These are phyloP conservation scores for Dalbergia cultrata DNA, from an alignment of 306 rosid genomes.

Conservation along the genomic window DNA sequence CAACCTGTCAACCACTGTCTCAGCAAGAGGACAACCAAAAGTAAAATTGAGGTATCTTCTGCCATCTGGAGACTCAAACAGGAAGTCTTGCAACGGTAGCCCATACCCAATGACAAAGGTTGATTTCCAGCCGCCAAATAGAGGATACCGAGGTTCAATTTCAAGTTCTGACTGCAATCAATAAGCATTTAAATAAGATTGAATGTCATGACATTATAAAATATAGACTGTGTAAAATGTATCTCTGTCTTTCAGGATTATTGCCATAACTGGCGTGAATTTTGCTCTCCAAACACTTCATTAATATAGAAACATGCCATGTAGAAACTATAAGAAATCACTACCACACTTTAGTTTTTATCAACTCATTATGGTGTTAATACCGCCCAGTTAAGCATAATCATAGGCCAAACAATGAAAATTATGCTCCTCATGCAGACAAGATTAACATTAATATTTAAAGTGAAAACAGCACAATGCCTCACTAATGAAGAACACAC, in stretches of 20 bases:
- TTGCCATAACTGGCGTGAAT: slow-evolving; percentile 7
- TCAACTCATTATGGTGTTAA: slow-evolving; percentile 17
- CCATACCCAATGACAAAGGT: slow-evolving; percentile 92
- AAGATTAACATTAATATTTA: slow-evolving; percentile 21
- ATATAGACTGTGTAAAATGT: slow-evolving; percentile 20
- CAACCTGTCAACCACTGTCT: slow-evolving; percentile 87
- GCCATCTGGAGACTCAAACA: slow-evolving; percentile 91
- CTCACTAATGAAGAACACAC: slow-evolving; percentile 29
- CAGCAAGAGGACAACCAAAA: slow-evolving; percentile 90
- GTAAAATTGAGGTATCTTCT: slow-evolving; percentile 92
- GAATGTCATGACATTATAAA: slow-evolving; percentile 2
- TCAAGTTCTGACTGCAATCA: slow-evolving; percentile 92
- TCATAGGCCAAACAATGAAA: slow-evolving; percentile 25
- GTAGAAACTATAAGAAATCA: slow-evolving; percentile 26
- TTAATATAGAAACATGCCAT: slow-evolving; percentile 18
- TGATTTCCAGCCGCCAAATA: slow-evolving; percentile 99
- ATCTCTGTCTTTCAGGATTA: slow-evolving; percentile 19
- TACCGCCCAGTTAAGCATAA: slow-evolving; percentile 23
- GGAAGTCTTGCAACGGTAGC: slow-evolving; percentile 92
- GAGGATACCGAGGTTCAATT: slow-evolving; percentile 95
- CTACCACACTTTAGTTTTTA: slow-evolving; percentile 10
- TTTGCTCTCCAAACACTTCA: slow-evolving; percentile 32
- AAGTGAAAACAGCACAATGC: slow-evolving; percentile 16
- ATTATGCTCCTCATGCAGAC: slow-evolving; percentile 1
- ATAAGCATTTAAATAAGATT: slow-evolving; percentile 38